phyloP scores from a whole-genome alignment of 192 early-diverging fungal genomes.

The Podila minutissima region DNA sequence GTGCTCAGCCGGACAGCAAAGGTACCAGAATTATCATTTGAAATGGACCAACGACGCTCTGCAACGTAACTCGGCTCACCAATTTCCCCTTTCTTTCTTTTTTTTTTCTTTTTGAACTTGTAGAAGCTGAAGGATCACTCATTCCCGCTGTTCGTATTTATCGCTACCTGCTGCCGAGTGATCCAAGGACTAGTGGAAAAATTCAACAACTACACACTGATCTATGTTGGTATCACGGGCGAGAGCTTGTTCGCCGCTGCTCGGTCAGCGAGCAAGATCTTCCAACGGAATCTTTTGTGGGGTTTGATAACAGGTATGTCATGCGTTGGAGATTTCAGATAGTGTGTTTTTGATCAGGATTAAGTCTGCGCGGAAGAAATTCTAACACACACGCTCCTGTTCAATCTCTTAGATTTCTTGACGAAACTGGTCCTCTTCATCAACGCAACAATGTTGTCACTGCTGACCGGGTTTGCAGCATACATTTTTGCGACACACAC shows the following conservation, averaged over 20 bases:
- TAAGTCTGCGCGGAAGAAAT: neutral
- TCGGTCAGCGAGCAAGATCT: conserved; percentile 70
- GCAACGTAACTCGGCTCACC: neutral
- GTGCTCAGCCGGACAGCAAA: conserved; percentile 55
- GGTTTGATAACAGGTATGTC: conserved; percentile 66
- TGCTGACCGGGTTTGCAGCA: conserved; percentile 65
- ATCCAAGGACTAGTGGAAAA: conserved; percentile 58
- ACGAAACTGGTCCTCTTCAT: conserved; percentile 68
- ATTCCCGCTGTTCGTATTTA: conserved; percentile 53
- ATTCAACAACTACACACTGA: conserved; percentile 74
- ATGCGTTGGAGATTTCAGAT: neutral
- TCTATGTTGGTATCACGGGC: conserved; percentile 76
- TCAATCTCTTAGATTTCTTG: conserved; percentile 52
- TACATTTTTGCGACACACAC: conserved; percentile 67
- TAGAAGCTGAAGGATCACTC: conserved; percentile 41
- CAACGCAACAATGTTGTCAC: conserved; percentile 65
- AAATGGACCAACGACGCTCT: neutral
- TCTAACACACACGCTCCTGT: neutral
- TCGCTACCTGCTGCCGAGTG: conserved; percentile 35
- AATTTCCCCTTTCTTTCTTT: neutral
- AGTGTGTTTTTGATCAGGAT: neutral
- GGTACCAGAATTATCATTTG: conserved; percentile 25
- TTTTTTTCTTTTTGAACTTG: conserved; percentile 2
- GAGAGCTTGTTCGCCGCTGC: conserved; percentile 68
- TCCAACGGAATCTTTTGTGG: conserved; percentile 77